These are phyloP conservation scores for Lactifluus hygrophoroides DNA, from an alignment of 768 basidiomycete genomes.

Conservation along the genomic window DNA sequence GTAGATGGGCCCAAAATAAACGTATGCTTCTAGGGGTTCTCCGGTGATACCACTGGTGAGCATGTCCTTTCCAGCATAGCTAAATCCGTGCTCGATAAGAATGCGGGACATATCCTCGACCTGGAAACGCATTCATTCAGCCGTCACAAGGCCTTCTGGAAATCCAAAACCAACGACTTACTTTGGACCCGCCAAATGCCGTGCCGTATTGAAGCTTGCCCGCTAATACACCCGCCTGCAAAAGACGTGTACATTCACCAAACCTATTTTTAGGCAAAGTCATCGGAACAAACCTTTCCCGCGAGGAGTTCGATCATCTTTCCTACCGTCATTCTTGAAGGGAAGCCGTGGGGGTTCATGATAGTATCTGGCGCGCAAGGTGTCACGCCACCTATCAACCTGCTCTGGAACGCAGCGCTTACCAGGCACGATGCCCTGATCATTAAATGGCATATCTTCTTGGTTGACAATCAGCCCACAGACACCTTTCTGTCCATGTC, in stretches of 20 bases:
- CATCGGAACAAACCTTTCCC: constrained; percentile 58
- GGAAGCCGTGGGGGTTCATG: constrained; percentile 99
- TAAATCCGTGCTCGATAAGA: constrained; percentile 90
- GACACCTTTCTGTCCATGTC: constrained; percentile 98
- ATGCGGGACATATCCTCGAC: constrained; percentile 98
- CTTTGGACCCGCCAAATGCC: constrained; percentile 97
- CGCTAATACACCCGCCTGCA: constrained; percentile 81
- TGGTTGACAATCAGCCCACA: constrained; percentile 98
- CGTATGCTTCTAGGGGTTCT: constrained; percentile 92
- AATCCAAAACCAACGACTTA: constrained; percentile 24
- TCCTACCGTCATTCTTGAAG: constrained; percentile 97
- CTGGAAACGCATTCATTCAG: constrained; percentile 31
- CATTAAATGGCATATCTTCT: constrained; percentile 98
- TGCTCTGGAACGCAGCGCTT: constrained; percentile 23
- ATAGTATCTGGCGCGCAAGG: constrained; percentile 66
- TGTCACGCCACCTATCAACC: constrained; percentile 12
- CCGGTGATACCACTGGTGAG: constrained; percentile 97
- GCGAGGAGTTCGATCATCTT: constrained; percentile 99
- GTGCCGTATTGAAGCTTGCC: constrained; percentile 92
- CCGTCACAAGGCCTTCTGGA: background rate
- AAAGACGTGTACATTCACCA: background rate
- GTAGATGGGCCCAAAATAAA: constrained; percentile 98
- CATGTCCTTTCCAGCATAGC: constrained; percentile 98
- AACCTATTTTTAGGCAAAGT: background rate
- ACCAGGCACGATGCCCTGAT: constrained; percentile 92